Conservation (phyloP, 208 protist species). For the Leishmania martiniquensis region DNA sequence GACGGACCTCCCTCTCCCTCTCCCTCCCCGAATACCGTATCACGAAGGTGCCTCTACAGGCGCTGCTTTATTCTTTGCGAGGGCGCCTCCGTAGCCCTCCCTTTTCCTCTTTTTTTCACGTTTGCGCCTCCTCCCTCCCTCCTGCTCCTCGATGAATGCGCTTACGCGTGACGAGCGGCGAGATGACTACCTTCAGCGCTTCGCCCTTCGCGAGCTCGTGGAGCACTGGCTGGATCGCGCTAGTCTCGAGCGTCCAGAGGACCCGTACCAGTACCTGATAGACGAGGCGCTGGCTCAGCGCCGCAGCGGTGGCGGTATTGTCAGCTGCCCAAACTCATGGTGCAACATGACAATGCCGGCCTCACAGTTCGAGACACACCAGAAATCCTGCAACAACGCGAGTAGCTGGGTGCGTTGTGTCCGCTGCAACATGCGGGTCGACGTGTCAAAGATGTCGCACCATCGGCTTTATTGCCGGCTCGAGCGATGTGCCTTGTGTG, state of each 20-base stretch:
- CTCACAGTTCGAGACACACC: conserved; percentile 44
- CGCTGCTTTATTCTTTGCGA: conserved; percentile 3
- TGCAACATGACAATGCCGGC: conserved; percentile 76
- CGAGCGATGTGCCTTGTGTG: conserved; percentile 67
- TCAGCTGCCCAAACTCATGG: conserved; percentile 80
- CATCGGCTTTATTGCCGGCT: conserved; percentile 69
- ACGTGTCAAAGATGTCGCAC: conserved; percentile 46
- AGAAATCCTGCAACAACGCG: conserved; percentile 46
- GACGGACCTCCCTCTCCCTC: too few species aligned
- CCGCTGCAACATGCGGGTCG: conserved; percentile 73
- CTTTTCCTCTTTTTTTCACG: neutral
- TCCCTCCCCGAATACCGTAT: too few species aligned
- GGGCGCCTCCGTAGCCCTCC: neutral
- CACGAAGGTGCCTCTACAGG: too few species aligned
- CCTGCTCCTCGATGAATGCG: conserved; percentile 6
- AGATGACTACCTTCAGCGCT: conserved; percentile 66
- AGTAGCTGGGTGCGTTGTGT: conserved; percentile 68
- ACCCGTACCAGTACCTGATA: conserved; percentile 74
- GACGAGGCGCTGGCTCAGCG: conserved; percentile 53
- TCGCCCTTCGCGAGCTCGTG: conserved; percentile 61
- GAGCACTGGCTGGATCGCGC: conserved; percentile 68
- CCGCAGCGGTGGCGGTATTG: conserved; percentile 56
- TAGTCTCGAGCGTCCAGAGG: conserved; percentile 44
- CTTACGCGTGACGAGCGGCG: conserved; percentile 23
- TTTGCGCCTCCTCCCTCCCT: neutral